Base-by-base conservation (phyloP, 257 asterid species). In the Plantago elongata region DNA sequence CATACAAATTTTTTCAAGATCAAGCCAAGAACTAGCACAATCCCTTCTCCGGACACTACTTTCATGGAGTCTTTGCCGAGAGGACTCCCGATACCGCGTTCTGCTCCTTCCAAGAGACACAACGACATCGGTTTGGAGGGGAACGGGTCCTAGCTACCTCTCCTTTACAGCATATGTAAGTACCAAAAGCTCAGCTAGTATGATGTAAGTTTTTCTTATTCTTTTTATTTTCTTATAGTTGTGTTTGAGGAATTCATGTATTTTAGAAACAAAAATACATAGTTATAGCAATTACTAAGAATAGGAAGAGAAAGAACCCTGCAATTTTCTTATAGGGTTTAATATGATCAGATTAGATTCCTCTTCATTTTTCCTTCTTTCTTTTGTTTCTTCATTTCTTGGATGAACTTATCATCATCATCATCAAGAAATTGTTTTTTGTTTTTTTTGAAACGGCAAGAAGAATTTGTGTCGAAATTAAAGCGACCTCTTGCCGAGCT, bases 51-150 rank as follows among this genome's bases (percentile, higher is more conserved):
- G 3, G 34, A 58, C 14, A 43, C 13, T 13, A 64, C n/a, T n/a
- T 72, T 83, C 51, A 70, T n/a, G 9, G 90, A 80, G 15, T 80
- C 59, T 57, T 60, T 89, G 77, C 95, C 94, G 0, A 86, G 82
- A 78, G 90, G 88, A 68, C 69, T 73, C 11, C 94, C 95, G 0
- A 70, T 86, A n/a, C 94, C 97, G 43, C 95, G 95, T 9, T 89
- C 94, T 3, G 88, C 73, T 42, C 95, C 96, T 46, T 89, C 96
- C 16, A 17, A 18, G 11, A 67, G 90, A 68, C 90, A 82, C 77
- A 86, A 89, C 50, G 72, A 45, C 55, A 72, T 86, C 65, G 87
- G 94, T 18, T 15, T 70, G 70, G 57, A 76, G 18, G 65, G 45
- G 57, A 50, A 3, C 61, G 54, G 9, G 61, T 38, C 0, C 27